Evolutionary conservation across 495 filamentous ascomycete species (phyloP), one percentile per base, ranked within the genome.

Genomic region (Xylaria venustula): DNA sequence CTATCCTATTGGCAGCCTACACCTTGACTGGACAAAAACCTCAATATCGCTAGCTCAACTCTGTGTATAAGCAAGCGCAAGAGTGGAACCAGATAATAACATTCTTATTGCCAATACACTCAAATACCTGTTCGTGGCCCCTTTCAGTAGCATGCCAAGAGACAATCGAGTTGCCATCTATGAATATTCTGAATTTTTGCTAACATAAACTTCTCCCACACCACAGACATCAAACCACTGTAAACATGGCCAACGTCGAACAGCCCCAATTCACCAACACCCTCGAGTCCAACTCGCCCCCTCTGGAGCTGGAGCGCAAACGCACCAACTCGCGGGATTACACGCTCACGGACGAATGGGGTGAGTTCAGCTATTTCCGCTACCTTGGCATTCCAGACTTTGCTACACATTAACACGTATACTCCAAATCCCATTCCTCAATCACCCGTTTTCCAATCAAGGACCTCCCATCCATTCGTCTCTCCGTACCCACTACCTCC

Each of bases 331-430:
- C 69, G 48, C 64, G 67, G 51, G 69, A 71, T 47, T 71, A 71
- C 55, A 57, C 66, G 11, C 56, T 60, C 47, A 71, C 69, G 11
- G 75, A 71, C 62, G 75, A 79, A 63, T 79, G 77, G 77, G 76
- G 76, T 79, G 54, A 62, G 74, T 71, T 64, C 30, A 34, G 11
- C 30, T 34, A 34, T 11, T 34, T 34, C 30, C 30, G n/a, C n/a
- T n/a, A n/a, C n/a, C n/a, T n/a, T n/a, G n/a, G n/a, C n/a, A n/a
- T n/a, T n/a, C n/a, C n/a, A n/a, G n/a, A n/a, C n/a, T n/a, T n/a
- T n/a, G n/a, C 14, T 40, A 40, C 14, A 40, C 14, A n/a, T n/a
- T n/a, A n/a, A 34, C 37, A 15, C 15, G 14, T 40, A 40, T 40
- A 15, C 53, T 55, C 53, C 37, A 45, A 55, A 23, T 14, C 15